Evolutionary conservation across 495 filamentous ascomycete genomes (phyloP), one percentile per base, ranked within the genome.

Genomic region (Sporormia fimetaria): DNA sequence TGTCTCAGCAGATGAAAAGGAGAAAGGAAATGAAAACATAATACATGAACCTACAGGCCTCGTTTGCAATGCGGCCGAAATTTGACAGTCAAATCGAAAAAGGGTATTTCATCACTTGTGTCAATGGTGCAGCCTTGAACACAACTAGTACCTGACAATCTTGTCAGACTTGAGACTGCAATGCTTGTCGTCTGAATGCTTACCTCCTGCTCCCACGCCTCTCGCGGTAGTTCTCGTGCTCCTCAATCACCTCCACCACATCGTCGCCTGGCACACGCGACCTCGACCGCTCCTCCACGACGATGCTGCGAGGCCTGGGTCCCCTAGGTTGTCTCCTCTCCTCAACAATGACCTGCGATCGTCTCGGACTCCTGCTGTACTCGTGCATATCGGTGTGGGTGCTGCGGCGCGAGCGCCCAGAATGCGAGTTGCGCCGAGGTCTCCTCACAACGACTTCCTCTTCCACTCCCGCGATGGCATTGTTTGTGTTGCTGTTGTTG

Each of bases 211-310:
- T 43, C 14, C 56, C 51, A 37, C 58, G 15, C 35, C 57, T 35
- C 30, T 60, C 42, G 23, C 46, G 41, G 18, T 61, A 47, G 12
- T 52, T 50, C 8, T 52, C 54, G 18, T 59, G 51, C 54, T 64
- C 62, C 51, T 65, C 62, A 18, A 62, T 60, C 12, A 65, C 62
- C 57, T 63, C 62, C 12, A 64, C 58, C 33, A 62, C 53, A 47
- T 64, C 60, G 50, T 64, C 60, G n/a, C 59, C 59, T 4, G 57
- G 56, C 17, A 64, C 61, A 23, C 61, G 34, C n/a, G n/a, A n/a
- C n/a, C n/a, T 45, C n/a, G 44, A 32, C 23, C 51, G 37, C 44
- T 58, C 50, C 24, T 65, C 60, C 8, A 62, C 55, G 20, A 62
- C 44, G 24, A 65, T 55, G 30, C 58, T 54, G 35, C 58, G 40